Base-by-base conservation (phyloP, 2,329 filamentous ascomycete species). In the Penicillium glabrum region DNA sequence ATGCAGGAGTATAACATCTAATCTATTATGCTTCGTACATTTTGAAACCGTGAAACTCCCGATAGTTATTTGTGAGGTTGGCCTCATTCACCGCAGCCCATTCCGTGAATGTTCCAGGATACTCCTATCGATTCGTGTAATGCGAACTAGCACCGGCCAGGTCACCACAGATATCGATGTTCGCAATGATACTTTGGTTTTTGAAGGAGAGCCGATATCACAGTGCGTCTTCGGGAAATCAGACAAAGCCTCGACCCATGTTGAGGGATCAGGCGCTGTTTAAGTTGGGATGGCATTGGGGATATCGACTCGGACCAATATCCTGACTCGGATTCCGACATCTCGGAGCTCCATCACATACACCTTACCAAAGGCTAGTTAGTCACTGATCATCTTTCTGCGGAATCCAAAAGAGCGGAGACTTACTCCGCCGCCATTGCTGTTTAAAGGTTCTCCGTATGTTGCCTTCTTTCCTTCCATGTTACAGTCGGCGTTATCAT, bases 201-300 rank as follows among this genome's bases (percentile, higher is more conserved):
- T 72, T 77, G 70, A 89, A 66, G 88, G 84, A 5, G 73, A 77
- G 6, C 72, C 71, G 41, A 89, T 83, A 56, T 85, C 75, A 71
- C 86, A 89, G 46, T 82, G 70, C 0, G 86, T 88, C 64, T 75
- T 80, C 9, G 87, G 87, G 67, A 89, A 89, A 57, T 89, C 87
- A 2, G 86, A 85, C 9, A 82, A 65, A 1, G 87, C 85, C 2
- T 74, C 75, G n/a, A 86, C 86, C 82, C 88, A 90, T 3, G 77
- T 75, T 41, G 79, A 81, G 0, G 87, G 86, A 61, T 89, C 80
- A 0, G 88, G 88, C 2, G 58, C 69, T 68, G 49, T 69, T 77
- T 50, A 75, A 58, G 29, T 14, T 31, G 29, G 29, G 6, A 10
- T 81, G 62, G 87, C 84, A 14, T 66, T 56, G n/a, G 79, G 1